phyloP scores from a whole-genome alignment of 441 rosid genomes.

The Gossypium davidsonii region DNA sequence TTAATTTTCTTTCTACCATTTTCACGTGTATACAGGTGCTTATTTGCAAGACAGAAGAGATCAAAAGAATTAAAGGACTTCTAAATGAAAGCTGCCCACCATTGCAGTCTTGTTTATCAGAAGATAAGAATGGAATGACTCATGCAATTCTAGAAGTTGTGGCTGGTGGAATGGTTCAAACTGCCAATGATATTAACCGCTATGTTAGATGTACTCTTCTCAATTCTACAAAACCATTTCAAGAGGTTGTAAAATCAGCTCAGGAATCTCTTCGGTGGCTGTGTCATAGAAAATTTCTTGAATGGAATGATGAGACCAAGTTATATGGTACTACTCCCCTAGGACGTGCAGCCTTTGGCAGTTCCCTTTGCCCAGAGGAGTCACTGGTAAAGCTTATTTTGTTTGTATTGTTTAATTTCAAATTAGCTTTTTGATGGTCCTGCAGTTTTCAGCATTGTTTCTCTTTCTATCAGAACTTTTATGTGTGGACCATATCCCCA shows the following conservation, averaged over 20 bases:
- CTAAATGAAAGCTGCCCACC: slow-evolving; percentile 84
- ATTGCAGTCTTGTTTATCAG: slow-evolving; percentile 90
- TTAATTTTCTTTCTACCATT: slow-evolving; percentile 13
- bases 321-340: slow-evolving; percentile 85
- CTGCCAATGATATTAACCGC: slow-evolving; percentile 87
- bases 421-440: neutral
- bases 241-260: slow-evolving; percentile 93
- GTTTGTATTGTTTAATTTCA: neutral
- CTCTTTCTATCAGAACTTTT: slow-evolving; percentile 10
- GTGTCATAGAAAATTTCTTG: slow-evolving; percentile 84
- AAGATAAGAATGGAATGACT: slow-evolving; percentile 98
- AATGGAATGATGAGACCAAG: slow-evolving; percentile 92
- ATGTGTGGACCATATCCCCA: neutral
- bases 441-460: slow-evolving; percentile 7
- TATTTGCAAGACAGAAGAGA: slow-evolving; percentile 83
- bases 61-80: slow-evolving; percentile 72
- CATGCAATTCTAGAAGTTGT: slow-evolving; percentile 99
- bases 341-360: slow-evolving; percentile 98
- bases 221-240: slow-evolving; percentile 88
- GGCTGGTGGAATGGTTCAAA: slow-evolving; percentile 98
- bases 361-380: slow-evolving; percentile 98
- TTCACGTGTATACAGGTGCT: slow-evolving; percentile 51
- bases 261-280: slow-evolving; percentile 98
- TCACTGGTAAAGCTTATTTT: slow-evolving; percentile 60
- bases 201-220: slow-evolving; percentile 97